Evolutionary conservation across 306 rosid species (phyloP).

Genomic region (Trichosanthes cucumerina): DNA sequence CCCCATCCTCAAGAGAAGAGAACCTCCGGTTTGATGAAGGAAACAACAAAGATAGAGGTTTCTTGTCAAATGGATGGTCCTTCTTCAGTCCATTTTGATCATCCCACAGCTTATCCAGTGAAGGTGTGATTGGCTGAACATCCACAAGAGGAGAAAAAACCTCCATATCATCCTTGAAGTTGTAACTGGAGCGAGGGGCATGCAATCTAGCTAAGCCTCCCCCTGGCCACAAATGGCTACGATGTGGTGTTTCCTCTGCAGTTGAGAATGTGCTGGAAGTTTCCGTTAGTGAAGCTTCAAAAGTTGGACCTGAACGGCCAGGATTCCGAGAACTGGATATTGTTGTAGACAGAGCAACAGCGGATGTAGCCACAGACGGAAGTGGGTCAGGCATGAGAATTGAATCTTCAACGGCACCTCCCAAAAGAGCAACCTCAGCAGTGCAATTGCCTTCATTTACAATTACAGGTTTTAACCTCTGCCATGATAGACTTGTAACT

Average conservation of each 20-base stretch:
- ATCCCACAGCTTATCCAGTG: slow-evolving; percentile 72
- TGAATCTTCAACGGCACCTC: slow-evolving; percentile 87
- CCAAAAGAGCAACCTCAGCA: slow-evolving; percentile 74
- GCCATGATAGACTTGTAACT: slow-evolving; percentile 95
- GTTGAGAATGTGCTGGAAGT: slow-evolving; percentile 36
- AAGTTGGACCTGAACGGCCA: slow-evolving; percentile 44
- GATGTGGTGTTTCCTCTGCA: slow-evolving; percentile 69
- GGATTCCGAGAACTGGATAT: slow-evolving; percentile 53
- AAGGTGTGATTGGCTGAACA: slow-evolving; percentile 84
- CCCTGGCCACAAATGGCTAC: slow-evolving; percentile 73
- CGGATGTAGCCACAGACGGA: slow-evolving; percentile 72
- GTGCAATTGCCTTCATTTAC: slow-evolving; percentile 73
- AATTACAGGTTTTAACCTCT: slow-evolving; percentile 84
- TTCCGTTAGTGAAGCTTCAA: slow-evolving; percentile 45
- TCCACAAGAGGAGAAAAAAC: slow-evolving; percentile 98
- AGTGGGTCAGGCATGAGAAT: slow-evolving; percentile 98
- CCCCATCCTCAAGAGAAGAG: slow-evolving; percentile 52
- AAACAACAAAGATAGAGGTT: slow-evolving; percentile 51
- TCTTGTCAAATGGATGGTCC: slow-evolving; percentile 64
- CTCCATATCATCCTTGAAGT: slow-evolving; percentile 97
- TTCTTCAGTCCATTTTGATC: slow-evolving; percentile 61
- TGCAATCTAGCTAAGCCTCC: slow-evolving; percentile 64
- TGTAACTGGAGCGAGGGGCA: slow-evolving; percentile 68
- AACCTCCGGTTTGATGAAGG: slow-evolving; percentile 66
- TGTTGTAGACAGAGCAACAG: slow-evolving; percentile 40